Evolutionary conservation across 192 early-diverging fungal species (phyloP), one percentile per base, ranked within the genome.

Genomic region (Podila horticola): DNA sequence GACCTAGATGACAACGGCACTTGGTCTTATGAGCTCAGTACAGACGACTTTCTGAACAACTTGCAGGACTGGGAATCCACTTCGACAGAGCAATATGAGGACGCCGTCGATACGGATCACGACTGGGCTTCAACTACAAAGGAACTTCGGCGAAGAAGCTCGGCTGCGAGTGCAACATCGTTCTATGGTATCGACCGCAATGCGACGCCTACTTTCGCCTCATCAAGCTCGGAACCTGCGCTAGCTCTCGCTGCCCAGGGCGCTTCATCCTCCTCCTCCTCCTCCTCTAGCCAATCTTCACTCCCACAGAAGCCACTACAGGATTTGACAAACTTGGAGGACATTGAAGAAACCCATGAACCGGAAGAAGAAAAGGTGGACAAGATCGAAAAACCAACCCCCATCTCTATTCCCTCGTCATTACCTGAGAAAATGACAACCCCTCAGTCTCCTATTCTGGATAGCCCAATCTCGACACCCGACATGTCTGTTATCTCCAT

Each of bases 11-110:
- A 81, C 65, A 66, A 81, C 28, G 71, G 71, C 9, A 67, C 67
- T 0, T 69, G 67, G 66, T 81, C 71, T 17, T 50, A 65, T 9
- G 76, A 79, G 29, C 22, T 81, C 15, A 69, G 31, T 20, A 59
- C 77, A 20, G 71, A 81, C 31, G 62, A 69, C 5, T 73, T 81
- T 26, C 28, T 81, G 45, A 69, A 59, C 48, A 72, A 71, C 33
- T 26, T 81, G 3, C 77, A 69, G 48, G 77, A 81, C 28, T 81
- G 77, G 77, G 77, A 81, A 34, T 73, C 77, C 19, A 73, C 60
- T 12, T 81, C 77, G 9, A 81, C 77, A 4, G 55, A 69, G 6
- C 69, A 73, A 13, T 81, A 73, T 15, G 77, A 81, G 33, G 77
- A 81, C 34, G 77, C 77, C 0, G 71, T 81, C n/a, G 77, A 81